Evolutionary conservation across 495 filamentous ascomycete genomes (phyloP).

Genomic region (Neurospora sp.): DNA sequence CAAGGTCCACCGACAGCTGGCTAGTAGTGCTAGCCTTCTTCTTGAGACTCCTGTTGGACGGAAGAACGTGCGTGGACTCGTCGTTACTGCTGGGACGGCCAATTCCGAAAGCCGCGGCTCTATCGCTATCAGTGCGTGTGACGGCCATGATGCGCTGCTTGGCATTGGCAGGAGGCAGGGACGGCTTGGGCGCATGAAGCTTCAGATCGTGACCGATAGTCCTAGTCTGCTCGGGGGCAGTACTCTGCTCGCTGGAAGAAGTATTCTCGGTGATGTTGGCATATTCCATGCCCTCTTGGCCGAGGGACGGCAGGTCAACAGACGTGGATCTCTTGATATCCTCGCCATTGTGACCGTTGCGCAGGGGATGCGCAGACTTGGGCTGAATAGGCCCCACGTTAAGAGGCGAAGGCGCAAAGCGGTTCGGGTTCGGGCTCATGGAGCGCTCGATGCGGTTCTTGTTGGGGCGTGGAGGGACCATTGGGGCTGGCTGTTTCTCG

Average conservation of each 20-base stretch:
- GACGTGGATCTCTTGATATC: slow-evolving; percentile 56
- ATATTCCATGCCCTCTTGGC: slow-evolving; percentile 87
- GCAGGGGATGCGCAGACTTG: slow-evolving; percentile 15
- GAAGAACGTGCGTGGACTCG: slow-evolving; percentile 21
- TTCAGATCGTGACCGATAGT: slow-evolving; percentile 73
- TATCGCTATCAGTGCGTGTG: slow-evolving; percentile 78
- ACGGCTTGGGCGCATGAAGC: slow-evolving; percentile 85
- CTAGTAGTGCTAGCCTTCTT: slow-evolving; percentile 53
- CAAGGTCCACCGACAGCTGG: slow-evolving; percentile 40
- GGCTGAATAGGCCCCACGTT: slow-evolving; percentile 46
- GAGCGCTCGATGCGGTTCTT: slow-evolving; percentile 63
- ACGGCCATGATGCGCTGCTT: slow-evolving; percentile 71
- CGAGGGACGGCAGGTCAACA: slow-evolving; percentile 71
- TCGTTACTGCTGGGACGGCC: slow-evolving; percentile 50
- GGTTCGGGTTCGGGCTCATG: slow-evolving; percentile 62
- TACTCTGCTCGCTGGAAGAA: slow-evolving; percentile 18
- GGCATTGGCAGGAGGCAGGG: slow-evolving; percentile 63
- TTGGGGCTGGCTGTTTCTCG: slow-evolving; percentile 36
- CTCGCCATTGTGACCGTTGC: slow-evolving; percentile 38
- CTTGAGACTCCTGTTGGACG: slow-evolving; percentile 37
- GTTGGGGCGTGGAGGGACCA: slow-evolving; percentile 60
- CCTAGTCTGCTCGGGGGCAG: slow-evolving; percentile 56
- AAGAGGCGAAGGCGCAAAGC: slow-evolving; percentile 76
- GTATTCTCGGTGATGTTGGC: slow-evolving; percentile 42
- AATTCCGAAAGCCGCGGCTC: slow-evolving; percentile 73